Percentiles rank a stretch among this genome's conserved stretches.
Conservation (phyloP, 495 filamentous ascomycete species). For the Bombardia bombarda region DNA sequence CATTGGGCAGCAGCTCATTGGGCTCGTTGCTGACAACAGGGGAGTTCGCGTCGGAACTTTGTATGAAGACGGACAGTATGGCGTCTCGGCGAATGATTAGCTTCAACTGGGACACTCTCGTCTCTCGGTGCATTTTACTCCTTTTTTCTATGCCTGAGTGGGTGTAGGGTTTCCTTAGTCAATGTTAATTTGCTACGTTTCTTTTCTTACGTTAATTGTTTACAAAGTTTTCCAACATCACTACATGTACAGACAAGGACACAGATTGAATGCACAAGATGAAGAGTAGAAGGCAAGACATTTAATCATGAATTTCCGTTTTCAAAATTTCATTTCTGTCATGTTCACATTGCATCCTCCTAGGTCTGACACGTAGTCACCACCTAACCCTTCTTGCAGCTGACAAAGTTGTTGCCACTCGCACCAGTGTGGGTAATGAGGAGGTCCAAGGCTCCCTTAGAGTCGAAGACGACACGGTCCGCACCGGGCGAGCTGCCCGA, state of each 20-base stretch:
- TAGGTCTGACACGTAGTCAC: not conserved
- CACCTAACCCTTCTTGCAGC: slow-evolving; percentile 35
- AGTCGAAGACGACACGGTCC: slow-evolving; percentile 65
- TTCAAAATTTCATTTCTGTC: too few species aligned
- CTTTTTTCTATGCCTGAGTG: too few species aligned
- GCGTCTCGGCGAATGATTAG: slow-evolving; percentile 13
- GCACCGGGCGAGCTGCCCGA: slow-evolving; percentile 58
- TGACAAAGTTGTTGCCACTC: slow-evolving; percentile 57
- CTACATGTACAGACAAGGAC: too few species aligned
- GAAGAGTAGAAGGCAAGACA: too few species aligned
- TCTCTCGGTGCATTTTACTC: too few species aligned
- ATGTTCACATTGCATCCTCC: not conserved
- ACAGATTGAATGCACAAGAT: too few species aligned
- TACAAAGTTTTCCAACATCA: too few species aligned
- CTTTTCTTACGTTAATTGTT: too few species aligned
- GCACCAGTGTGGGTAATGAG: slow-evolving; percentile 65
- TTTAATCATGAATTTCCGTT: too few species aligned
- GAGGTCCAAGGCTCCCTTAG: slow-evolving; percentile 40
- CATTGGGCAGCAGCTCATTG: slow-evolving; percentile 63
- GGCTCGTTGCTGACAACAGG: slow-evolving; percentile 61
- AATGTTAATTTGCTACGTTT: too few species aligned
- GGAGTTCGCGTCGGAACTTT: slow-evolving; percentile 56
- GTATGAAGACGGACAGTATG: slow-evolving; percentile 44
- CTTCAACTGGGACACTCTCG: too few species aligned
- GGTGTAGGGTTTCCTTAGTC: too few species aligned